Base-by-base conservation (phyloP, 345 rosid species). In the Salix caprea region DNA sequence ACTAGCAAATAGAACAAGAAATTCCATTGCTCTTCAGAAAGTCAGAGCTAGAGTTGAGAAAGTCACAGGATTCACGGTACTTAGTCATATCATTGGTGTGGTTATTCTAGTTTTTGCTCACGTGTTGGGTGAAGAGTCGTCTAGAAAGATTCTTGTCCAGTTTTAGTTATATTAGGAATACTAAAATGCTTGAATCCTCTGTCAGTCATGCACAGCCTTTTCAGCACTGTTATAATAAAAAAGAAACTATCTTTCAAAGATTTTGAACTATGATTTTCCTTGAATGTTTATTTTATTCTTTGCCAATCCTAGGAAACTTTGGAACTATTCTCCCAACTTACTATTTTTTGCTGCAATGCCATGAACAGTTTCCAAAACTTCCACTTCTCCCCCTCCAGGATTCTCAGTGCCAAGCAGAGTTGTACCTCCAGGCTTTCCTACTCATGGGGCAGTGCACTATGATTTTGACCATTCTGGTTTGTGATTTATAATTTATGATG, bases 371-470 rank as follows among this genome's bases (percentile, higher is more conserved):
- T 42, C 69, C 26, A 72, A 67, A 68, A 34, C 70, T 76, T 74
- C 79, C n/a, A 72, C 67, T 14, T 70, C 80, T 42, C 34, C 73
- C 10, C 79, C 83, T 58, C 80, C 80, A 15, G 83, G 83, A 64
- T 81, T 81, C 69, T 23, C 80, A 6, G 66, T 68, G 64, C 56
- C 80, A 54, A 76, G 69, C 52, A 76, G 74, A 76, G 74, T 70
- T 32, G 65, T 73, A 23, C 80, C 80, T 18, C 80, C 80, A 11
- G 80, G 77, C 21, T 76, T 80, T 72, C 72, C 77, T 65, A 71
- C 74, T 44, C 69, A 72, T 34, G 80, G 68, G 66, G 52, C 73
- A 40, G 1, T 71, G 24, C 75, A 80, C 72, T 73, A 34, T 67
- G 75, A 72, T 58, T 70, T 60, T 32, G 61, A 58, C 30, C 60